Conservation (phyloP, 2,329 filamentous ascomycete species). For the Epichloe gansuensis region DNA sequence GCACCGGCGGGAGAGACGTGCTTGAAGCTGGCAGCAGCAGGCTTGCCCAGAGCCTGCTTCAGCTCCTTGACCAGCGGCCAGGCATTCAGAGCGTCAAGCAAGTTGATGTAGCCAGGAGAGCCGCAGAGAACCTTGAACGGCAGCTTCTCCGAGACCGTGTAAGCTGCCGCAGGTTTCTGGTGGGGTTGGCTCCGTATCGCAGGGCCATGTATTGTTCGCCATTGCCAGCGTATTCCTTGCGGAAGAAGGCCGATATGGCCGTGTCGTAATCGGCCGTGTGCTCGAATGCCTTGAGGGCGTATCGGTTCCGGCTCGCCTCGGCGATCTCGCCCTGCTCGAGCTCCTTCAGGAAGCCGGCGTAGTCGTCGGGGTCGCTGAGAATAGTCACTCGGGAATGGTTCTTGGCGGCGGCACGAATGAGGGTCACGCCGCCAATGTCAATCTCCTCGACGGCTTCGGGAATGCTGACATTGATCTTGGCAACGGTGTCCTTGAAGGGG, state of each 20-base stretch:
- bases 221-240: slow-evolving; percentile 84
- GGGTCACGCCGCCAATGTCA: slow-evolving; percentile 93
- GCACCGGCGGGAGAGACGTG: slow-evolving; percentile 95
- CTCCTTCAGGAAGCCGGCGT: slow-evolving; percentile 86
- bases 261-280: slow-evolving; percentile 95
- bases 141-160: slow-evolving; percentile 56
- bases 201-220: slow-evolving; percentile 75
- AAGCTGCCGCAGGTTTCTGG: slow-evolving; percentile 91
- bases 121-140: slow-evolving; percentile 94
- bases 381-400: slow-evolving; percentile 95
- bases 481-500: slow-evolving; percentile 96
- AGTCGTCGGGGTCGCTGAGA: slow-evolving; percentile 86
- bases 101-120: slow-evolving; percentile 91
- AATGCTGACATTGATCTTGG: slow-evolving; percentile 94
- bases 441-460: slow-evolving; percentile 97
- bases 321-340: slow-evolving; percentile 78
- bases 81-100: slow-evolving; percentile 89
- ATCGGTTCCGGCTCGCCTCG: slow-evolving; percentile 72
- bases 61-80: slow-evolving; percentile 97
- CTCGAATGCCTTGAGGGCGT: slow-evolving; percentile 95
- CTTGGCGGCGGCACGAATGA: slow-evolving; percentile 93
- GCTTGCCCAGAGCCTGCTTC: slow-evolving; percentile 72
- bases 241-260: slow-evolving; percentile 93
- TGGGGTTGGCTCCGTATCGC: slow-evolving; percentile 93
- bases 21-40: slow-evolving; percentile 96